Evolutionary conservation across 495 filamentous ascomycete genomes (phyloP), one percentile per base, ranked within the genome.

Genomic region (Alectoria sarmentosa): DNA sequence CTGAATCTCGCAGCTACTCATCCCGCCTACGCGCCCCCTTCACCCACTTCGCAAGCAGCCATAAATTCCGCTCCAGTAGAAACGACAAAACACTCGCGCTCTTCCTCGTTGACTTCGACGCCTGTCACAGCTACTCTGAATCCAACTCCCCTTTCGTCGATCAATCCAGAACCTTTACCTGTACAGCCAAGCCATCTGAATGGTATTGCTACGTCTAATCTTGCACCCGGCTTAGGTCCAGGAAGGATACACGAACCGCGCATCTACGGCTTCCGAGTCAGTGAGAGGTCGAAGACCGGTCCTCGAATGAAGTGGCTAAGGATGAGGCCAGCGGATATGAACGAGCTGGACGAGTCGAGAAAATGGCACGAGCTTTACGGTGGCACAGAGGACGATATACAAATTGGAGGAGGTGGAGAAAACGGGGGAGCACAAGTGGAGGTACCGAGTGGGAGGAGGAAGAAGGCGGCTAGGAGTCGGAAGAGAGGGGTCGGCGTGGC

Each of bases 291-390:
- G 56, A 81, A 87, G 62, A 89, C 88, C 10, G 94, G 94, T 6
- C 94, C 94, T 26, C 82, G 94, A 58, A 98, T 98, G 94, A 90
- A 91, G 70, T 98, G 94, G 94, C 79, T 98, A 68, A 84, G 94
- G 66, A 85, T 87, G 75, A 88, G 90, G 71, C 94, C 95, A 0
- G 79, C 78, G 11, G 86, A 97, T 68, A 79, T 97, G 54, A 82
- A 76, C 23, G 87, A 93, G 68, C 76, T 98, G 57, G 92, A 98
- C 63, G 94, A 98, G 77, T 84, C 83, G 65, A 74, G 83, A 39
- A 73, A 76, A 23, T 88, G 80, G 62, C 69, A 74, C 34, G 73
- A 74, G 37, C 39, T 60, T 17, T 66, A 69, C 32, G 74, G 72
- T 54, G 67, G 69, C 21, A 63, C 73, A 19, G 74, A 78, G 46